These are phyloP conservation scores for Dendrobium chrysotoxum DNA, from an alignment of 106 monocot species.

Conservation along the genomic window DNA sequence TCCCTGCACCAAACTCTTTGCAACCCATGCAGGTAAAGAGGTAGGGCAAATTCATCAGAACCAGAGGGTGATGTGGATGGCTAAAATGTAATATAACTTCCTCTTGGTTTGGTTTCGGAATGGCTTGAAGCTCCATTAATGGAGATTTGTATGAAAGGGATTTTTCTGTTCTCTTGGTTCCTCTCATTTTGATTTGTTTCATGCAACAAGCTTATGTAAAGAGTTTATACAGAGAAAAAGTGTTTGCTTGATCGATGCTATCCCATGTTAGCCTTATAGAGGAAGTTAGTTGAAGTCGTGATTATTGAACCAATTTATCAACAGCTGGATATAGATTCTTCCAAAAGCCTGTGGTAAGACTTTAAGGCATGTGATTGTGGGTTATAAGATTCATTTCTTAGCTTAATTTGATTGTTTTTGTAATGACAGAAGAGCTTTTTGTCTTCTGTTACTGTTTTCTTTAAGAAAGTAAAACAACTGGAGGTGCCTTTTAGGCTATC, in stretches of 20 bases:
- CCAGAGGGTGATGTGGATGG: constrained; percentile 34
- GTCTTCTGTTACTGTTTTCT: too few species aligned
- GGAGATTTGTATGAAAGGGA: constrained; percentile 7
- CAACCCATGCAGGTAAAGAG: constrained; percentile 37
- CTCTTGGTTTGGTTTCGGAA: constrained; percentile 9
- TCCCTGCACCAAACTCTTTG: constrained; percentile 43
- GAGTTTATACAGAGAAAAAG: constrained; percentile 5
- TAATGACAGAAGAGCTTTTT: too few species aligned
- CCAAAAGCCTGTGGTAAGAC: too few species aligned
- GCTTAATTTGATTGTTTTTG: too few species aligned
- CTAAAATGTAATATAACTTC: constrained; percentile 34
- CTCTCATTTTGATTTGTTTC: background rate
- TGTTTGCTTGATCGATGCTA: background rate
- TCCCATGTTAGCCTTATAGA: background rate
- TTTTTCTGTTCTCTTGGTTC: constrained; percentile 6
- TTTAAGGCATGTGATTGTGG: too few species aligned
- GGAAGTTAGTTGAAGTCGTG: background rate
- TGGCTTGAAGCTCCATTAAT: constrained; percentile 2
- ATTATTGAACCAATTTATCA: constrained; percentile 5
- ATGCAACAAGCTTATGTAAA: background rate
- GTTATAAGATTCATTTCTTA: too few species aligned
- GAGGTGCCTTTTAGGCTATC: too few species aligned
- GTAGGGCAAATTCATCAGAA: constrained; percentile 20
- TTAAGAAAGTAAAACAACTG: too few species aligned
- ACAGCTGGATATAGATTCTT: too few species aligned